Evolutionary conservation across 768 basidiomycete species (phyloP), one percentile per base, ranked within the genome.

Genomic region (Mrakia blollopis): DNA sequence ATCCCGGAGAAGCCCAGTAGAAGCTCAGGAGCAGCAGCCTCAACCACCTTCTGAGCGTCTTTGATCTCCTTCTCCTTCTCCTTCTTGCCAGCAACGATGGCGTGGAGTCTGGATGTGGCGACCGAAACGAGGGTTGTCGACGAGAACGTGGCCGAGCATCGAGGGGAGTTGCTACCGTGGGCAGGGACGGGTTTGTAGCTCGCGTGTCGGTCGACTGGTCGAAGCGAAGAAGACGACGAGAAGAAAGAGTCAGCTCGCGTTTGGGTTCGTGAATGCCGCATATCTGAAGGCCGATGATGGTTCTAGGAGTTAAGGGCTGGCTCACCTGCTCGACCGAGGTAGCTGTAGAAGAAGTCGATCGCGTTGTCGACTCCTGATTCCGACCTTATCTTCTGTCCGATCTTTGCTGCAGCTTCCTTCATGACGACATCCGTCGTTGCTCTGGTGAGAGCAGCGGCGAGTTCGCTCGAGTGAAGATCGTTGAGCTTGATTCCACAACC

Each of bases 321-420:
- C 76, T 16, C 6, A 73, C 77, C 67, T 13, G 86, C 86, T 50
- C 85, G 83, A 75, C 80, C 81, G 54, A 89, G 84, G 80, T 89
- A 88, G 3, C 85, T 87, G 79, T 88, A 87, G 52, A 90, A 87
- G 8, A 86, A 85, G 52, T 85, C 82, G 41, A 90, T 88, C 13
- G 89, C 88, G n/a, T 85, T 85, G 72, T 85, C 85, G 9, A 89
- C 87, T 50, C 89, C 89, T 73, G 88, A 83, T 85, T 90, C 89
- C n/a, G 81, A 63, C 37, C 86, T 82, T n/a, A 87, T 86, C 79
- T 83, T 84, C 79, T 86, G 85, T 5, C 87, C 87, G 16, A 87
- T 82, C 72, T 83, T 81, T 6, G 85, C 85, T 8, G 89, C 89
- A 78, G 87, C 89, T 82, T 89, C 88, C 76, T 87, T 88, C 88